Base-by-base conservation (phyloP, 2,329 filamentous ascomycete species). In the Epicoccum nigrum region DNA sequence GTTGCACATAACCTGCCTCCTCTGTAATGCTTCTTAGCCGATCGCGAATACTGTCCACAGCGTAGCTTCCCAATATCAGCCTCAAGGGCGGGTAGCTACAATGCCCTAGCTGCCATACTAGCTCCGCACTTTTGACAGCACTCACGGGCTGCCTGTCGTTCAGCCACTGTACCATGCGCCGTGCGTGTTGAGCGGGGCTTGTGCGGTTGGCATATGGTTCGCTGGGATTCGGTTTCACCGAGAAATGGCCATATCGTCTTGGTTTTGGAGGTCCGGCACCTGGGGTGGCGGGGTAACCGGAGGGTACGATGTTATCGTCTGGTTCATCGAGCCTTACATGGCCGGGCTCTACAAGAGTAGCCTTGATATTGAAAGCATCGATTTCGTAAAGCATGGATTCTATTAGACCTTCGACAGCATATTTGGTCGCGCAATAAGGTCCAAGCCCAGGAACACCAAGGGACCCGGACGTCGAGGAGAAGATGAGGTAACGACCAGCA, bases 301-400 rank as follows among this genome's bases (percentile, higher is more conserved):
- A 43, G 21, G 54, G 60, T 34, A 54, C 47, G 12, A 64, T 55
- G 19, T 80, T 51, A 72, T 75, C 79, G 45, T 86, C 84, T 12
- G 86, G 84, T 67, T 97, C 92, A 71, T 97, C 93, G 5, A 92
- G 83, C 5, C 92, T 83, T 57, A 97, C 89, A 59, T 97, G 83
- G 0, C 92, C 92, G 1, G 93, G 92, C 67, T 97, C 91, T 0
- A 97, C 92, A 5, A 99, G 82, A 2, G 93, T 97, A 0, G 90
- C 90, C 74, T 95, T 96, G 73, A 97, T 89, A 69, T 94, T 93
- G 75, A 96, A 97, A 0, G 81, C 78, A 58, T 97, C 92, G 30
- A 96, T 87, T 71, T 99, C 94, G 74, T 97, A 97, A 13, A 97
- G 82, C 89, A 99, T 93, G 13, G 90, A 92, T 74, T 99, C 94